Evolutionary conservation across 805 yeast genomes (phyloP), one percentile per base, ranked within the genome.

Genomic region (Candida cerambycidarum): DNA sequence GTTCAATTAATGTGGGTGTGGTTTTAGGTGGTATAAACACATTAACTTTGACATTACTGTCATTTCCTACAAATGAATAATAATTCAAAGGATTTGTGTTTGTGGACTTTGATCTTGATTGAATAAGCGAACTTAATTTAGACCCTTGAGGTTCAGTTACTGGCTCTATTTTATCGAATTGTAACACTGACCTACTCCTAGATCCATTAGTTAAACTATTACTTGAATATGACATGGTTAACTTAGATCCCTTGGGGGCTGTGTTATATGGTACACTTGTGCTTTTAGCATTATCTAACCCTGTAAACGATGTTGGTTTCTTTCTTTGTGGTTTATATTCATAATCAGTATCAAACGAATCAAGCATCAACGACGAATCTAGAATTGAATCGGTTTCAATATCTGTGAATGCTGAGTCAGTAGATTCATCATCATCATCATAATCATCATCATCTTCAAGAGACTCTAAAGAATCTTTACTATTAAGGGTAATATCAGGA

Each of bases 391-490:
- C 71, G 4, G 61, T 60, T 38, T 70, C 75, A 9, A 69, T 63
- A 37, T 70, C 76, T 0, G 74, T 71, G 44, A 70, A 68, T 11
- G 72, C 73, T 2, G 75, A 68, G 35, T 71, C 75, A 5, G 61
- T 51, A 8, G 67, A 57, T 0, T 50, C 52, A 18, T 54, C 62
- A 18, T 54, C 62, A 18, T 61, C 63, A 10, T 53, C 64, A n/a
- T 52, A 59, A 14, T 50, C 57, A 5, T 56, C 62, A 9, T 57
- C 61, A n/a, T 62, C 63, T 21, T 52, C 45, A 9, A 16, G 48
- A 19, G 63, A 61, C 15, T 49, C 56, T 12, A 33, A 39, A 4
- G 47, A 39, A 15, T 37, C 40, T 24, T 39, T 41, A 15, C 47
- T 47, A 30, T 44, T 45, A 5, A 47, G 31, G 13, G 51, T 42